These are phyloP conservation scores for Globisporangium camurandrum DNA, from an alignment of 352 stramenopile genomes.

Conservation along the genomic window DNA sequence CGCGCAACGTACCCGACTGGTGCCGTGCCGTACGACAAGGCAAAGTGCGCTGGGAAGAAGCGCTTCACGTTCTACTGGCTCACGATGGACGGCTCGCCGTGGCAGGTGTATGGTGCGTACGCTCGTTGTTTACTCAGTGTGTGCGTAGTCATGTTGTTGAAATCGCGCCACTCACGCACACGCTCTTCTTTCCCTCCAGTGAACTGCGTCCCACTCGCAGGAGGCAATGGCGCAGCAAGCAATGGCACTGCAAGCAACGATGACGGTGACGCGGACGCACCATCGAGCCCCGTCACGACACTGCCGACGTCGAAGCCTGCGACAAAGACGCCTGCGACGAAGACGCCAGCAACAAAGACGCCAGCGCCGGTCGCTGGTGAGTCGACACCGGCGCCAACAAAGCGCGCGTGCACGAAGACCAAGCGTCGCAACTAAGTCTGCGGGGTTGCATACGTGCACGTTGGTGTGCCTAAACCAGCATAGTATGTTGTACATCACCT, in stretches of 20 bases:
- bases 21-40: slow-evolving; percentile 9
- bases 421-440: slow-evolving; percentile 2
- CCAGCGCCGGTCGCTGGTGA: background rate
- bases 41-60: slow-evolving; percentile 8
- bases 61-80: slow-evolving; percentile 13
- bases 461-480: background rate
- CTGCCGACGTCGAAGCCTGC: background rate
- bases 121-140: background rate
- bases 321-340: background rate
- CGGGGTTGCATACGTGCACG: too few relatives aligned
- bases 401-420: slow-evolving; percentile 18
- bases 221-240: background rate
- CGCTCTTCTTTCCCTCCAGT: slow-evolving; percentile 4
- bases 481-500: too few relatives aligned
- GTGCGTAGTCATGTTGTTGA: background rate
- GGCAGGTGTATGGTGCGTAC: slow-evolving; percentile 12
- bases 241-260: background rate
- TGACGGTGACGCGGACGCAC: background rate
- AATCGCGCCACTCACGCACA: too few relatives aligned
- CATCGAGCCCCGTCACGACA: background rate
- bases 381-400: slow-evolving; percentile 11
- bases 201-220: slow-evolving; percentile 17
- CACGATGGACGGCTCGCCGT: slow-evolving; percentile 11
- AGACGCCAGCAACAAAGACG: slow-evolving; percentile 10
- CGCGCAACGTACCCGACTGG: slow-evolving; percentile 5